Evolutionary conservation across 495 filamentous ascomycete species (phyloP).

Genomic region (Amorphotheca resinae): DNA sequence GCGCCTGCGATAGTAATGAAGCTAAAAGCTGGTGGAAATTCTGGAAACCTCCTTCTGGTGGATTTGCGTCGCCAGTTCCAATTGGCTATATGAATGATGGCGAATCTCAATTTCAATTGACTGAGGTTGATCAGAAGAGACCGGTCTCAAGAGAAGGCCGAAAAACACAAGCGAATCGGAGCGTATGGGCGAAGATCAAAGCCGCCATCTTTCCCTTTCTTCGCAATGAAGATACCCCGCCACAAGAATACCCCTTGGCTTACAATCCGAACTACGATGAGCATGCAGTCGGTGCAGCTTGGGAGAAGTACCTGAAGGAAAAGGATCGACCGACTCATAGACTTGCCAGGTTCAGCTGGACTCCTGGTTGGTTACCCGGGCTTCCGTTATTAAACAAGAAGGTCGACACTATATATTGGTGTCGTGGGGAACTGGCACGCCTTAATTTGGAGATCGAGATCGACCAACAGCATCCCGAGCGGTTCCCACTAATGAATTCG

Average conservation of each 20-base stretch:
- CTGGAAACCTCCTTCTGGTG: conserved; percentile 40
- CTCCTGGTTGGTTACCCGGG: conserved; percentile 60
- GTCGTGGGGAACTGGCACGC: conserved; percentile 74
- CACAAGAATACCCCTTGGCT: conserved; percentile 54
- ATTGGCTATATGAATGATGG: conserved; percentile 30
- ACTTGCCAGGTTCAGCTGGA: conserved; percentile 62
- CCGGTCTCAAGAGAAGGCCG: conserved; percentile 14
- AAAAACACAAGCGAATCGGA: conserved; percentile 31
- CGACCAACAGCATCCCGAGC: conserved; percentile 77
- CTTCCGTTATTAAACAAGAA: conserved; percentile 76
- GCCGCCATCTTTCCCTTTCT: conserved; percentile 27
- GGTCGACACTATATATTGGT: conserved; percentile 90
- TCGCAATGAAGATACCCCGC: conserved; percentile 21
- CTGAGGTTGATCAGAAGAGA: conserved; percentile 6
- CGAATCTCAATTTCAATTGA: conserved; percentile 20
- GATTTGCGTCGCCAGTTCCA: conserved; percentile 39
- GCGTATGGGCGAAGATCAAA: conserved; percentile 33
- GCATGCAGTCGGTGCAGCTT: conserved; percentile 58
- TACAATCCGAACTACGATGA: conserved; percentile 52
- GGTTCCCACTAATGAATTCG: conserved; percentile 90
- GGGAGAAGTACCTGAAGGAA: conserved; percentile 69
- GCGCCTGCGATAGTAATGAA: conserved; percentile 1
- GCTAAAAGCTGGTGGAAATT: conserved; percentile 34
- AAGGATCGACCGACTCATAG: conserved; percentile 81
- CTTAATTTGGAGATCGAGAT: conserved; percentile 88